These are phyloP conservation scores for Wallacemonas sp. DNA, from an alignment of 208 protist genomes.

Conservation along the genomic window DNA sequence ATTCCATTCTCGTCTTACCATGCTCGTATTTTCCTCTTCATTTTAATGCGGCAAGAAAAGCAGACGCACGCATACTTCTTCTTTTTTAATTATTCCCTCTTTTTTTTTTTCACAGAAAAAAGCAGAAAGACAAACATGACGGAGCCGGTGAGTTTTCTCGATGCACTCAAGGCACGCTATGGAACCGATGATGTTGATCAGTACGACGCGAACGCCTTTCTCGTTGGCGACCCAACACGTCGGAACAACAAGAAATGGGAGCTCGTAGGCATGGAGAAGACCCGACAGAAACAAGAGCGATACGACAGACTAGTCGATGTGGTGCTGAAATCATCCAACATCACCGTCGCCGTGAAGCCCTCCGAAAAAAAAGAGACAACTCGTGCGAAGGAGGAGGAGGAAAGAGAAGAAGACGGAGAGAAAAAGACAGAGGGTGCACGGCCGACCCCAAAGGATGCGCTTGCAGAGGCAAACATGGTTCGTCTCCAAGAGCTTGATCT, in stretches of 20 bases:
- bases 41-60: too few species aligned
- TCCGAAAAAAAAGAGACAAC: constrained; percentile 16
- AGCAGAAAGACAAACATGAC: too few species aligned
- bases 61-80: too few species aligned
- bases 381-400: background rate
- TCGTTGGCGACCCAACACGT: constrained; percentile 36
- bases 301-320: constrained; percentile 66
- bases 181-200: constrained; percentile 59
- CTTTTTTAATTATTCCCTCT: too few species aligned
- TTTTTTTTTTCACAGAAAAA: too few species aligned
- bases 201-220: constrained; percentile 43
- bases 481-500: constrained; percentile 75
- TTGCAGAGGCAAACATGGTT: constrained; percentile 45
- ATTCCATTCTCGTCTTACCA: too few species aligned
- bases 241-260: constrained; percentile 73
- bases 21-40: too few species aligned
- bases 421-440: background rate
- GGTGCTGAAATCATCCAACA: constrained; percentile 54
- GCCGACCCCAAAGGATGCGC: constrained; percentile 23
- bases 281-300: constrained; percentile 51
- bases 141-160: constrained; percentile 61
- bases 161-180: constrained; percentile 76
- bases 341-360: constrained; percentile 49
- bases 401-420: background rate
- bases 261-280: constrained; percentile 81